Evolutionary conservation across 129 eudicot genomes (phyloP).

Genomic region (Chrysanthemum makinoi): DNA sequence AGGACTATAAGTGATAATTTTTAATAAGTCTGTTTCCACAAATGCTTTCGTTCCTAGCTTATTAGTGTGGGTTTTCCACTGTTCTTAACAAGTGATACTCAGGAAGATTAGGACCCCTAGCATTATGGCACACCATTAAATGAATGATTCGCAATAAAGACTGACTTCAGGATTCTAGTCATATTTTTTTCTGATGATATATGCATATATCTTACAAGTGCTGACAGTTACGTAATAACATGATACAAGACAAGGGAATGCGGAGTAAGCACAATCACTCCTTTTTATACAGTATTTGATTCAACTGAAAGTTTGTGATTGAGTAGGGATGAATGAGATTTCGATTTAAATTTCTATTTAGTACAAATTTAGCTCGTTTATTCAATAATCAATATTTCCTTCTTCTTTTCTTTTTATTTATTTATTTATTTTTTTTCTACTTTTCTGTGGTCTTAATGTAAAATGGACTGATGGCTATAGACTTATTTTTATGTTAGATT

Average conservation of each 20-base stretch:
- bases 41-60: too few relatives aligned
- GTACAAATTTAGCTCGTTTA: background rate
- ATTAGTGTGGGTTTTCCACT: too few relatives aligned
- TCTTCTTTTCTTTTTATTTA: background rate
- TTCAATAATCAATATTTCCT: background rate
- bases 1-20: too few relatives aligned
- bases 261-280: background rate
- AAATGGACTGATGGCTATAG: constrained; percentile 8
- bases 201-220: background rate
- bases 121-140: background rate
- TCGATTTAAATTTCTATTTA: background rate
- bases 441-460: background rate
- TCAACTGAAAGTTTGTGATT: constrained; percentile 8
- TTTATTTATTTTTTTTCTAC: background rate
- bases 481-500: background rate
- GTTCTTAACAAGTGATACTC: background rate
- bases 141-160: background rate
- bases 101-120: background rate
- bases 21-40: too few relatives aligned
- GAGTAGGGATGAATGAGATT: constrained; percentile 15
- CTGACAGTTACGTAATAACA: background rate
- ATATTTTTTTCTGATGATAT: background rate
- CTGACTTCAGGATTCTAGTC: background rate
- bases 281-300: background rate
- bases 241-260: constrained; percentile 1